phyloP scores from a whole-genome alignment of 306 rosid genomes.

The Mucuna pruriens region DNA sequence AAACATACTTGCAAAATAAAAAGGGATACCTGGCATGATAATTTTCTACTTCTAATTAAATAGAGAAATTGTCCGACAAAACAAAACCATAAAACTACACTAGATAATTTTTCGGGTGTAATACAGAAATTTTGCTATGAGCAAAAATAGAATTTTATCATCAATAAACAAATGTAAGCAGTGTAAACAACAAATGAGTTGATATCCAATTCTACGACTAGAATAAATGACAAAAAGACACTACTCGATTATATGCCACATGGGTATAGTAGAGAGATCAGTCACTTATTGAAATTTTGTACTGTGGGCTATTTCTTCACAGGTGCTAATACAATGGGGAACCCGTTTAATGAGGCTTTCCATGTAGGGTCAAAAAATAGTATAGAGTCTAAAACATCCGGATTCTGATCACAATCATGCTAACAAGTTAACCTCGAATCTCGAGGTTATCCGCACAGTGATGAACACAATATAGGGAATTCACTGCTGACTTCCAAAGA shows the following conservation, averaged over 20 bases:
- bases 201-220: constrained; percentile 62
- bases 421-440: constrained; percentile 48
- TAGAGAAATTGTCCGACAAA: not conserved
- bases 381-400: constrained; percentile 44
- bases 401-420: constrained; percentile 49
- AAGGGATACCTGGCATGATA: not conserved
- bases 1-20: not conserved
- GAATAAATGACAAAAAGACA: constrained; percentile 57
- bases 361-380: constrained; percentile 41
- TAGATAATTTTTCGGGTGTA: not conserved
- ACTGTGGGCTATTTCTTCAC: constrained; percentile 64
- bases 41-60: not conserved
- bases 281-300: constrained; percentile 68
- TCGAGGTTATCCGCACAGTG: constrained; percentile 41
- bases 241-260: constrained; percentile 56
- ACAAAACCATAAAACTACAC: not conserved
- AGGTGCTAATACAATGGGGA: constrained; percentile 66
- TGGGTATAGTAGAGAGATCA: constrained; percentile 50
- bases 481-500: constrained; percentile 39
- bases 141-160: constrained; percentile 45
- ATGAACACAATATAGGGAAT: constrained; percentile 47
- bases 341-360: constrained; percentile 55
- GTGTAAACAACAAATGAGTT: constrained; percentile 52
- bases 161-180: constrained; percentile 63
- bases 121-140: not conserved